A percentile compares a stretch with the other conserved stretches of the same genome.
Conservation (phyloP, 2,329 filamentous ascomycete species). For the Trichoderma arundinaceum region DNA sequence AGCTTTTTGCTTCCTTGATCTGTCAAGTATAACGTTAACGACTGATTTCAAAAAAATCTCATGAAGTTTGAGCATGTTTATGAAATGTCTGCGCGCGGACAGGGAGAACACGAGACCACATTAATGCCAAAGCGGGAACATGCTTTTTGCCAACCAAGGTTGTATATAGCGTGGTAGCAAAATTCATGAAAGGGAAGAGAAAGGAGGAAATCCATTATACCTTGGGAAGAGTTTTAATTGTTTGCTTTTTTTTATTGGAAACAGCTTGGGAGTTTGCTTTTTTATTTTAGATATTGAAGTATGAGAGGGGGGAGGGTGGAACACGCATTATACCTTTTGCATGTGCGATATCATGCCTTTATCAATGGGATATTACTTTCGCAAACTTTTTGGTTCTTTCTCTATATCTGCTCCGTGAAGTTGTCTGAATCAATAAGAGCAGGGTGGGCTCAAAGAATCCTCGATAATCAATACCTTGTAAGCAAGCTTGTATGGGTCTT, state of each 20-base stretch:
- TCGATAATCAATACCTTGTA: no score
- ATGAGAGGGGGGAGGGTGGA: neutral
- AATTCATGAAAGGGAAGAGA: neutral
- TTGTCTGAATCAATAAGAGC: neutral
- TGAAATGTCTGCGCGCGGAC: constrained; percentile 21
- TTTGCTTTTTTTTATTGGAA: neutral
- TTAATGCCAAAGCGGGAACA: constrained; percentile 3
- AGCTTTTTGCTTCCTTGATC: neutral
- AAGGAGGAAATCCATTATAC: constrained; percentile 17
- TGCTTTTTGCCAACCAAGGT: neutral
- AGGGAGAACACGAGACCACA: constrained; percentile 13
- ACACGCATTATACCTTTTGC: constrained; percentile 19
- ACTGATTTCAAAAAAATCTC: constrained; percentile 32
- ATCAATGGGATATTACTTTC: constrained; percentile 18
- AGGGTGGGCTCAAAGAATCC: no score
- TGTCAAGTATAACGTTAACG: constrained; percentile 23
- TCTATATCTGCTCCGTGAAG: neutral
- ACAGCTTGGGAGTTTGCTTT: constrained; percentile 15
- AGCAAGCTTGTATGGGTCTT: no score
- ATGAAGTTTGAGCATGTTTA: constrained; percentile 14
- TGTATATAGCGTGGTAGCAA: constrained; percentile 24
- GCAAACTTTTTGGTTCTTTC: neutral
- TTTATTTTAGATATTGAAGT: constrained; percentile 22
- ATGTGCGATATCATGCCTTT: constrained; percentile 21
- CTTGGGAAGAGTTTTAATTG: constrained; percentile 18